A percentile compares a stretch with the other conserved stretches of the same genome.
These are phyloP conservation scores for Ustilago loliicola DNA, from an alignment of 1,284 basidiomycete species.

Conservation along the genomic window DNA sequence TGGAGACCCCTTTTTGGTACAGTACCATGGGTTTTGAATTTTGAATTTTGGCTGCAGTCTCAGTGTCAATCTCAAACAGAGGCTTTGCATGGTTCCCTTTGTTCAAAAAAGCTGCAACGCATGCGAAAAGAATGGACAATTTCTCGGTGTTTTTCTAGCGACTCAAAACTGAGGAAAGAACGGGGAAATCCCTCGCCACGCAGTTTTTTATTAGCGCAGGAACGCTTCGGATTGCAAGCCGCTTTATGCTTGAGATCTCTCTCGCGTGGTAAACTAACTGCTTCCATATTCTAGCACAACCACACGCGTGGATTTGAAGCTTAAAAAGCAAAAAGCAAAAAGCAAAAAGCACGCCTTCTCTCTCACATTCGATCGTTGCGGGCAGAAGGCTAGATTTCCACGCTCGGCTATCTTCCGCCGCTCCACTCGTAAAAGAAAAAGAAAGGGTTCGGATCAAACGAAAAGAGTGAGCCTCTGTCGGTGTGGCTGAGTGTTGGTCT, in stretches of 20 bases:
- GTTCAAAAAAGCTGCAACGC: neutral
- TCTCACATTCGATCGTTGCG: neutral
- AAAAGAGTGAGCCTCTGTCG: too few relatives aligned
- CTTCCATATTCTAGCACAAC: neutral
- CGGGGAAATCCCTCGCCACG: neutral
- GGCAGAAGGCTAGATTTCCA: neutral
- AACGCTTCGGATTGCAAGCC: neutral
- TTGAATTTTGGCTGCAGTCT: neutral
- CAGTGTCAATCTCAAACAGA: too few relatives aligned
- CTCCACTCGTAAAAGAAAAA: too few relatives aligned
- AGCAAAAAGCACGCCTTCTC: constrained; percentile 1
- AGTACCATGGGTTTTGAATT: too few relatives aligned
- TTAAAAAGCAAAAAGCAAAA: neutral
- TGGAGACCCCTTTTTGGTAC: too few relatives aligned
- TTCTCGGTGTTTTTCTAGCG: constrained; percentile 1
- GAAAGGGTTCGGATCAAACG: too few relatives aligned
- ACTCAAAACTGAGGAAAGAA: neutral
- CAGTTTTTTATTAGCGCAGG: constrained; percentile 3
- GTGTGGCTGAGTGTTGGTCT: too few relatives aligned
- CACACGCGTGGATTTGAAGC: constrained; percentile 5
- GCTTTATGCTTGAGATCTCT: neutral
- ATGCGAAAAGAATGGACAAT: neutral
- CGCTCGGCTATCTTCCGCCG: too few relatives aligned
- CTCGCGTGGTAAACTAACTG: neutral
- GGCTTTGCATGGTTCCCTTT: neutral